Base-by-base conservation (phyloP, 192 early-diverging fungal species). In the Entomortierella parvispora region DNA sequence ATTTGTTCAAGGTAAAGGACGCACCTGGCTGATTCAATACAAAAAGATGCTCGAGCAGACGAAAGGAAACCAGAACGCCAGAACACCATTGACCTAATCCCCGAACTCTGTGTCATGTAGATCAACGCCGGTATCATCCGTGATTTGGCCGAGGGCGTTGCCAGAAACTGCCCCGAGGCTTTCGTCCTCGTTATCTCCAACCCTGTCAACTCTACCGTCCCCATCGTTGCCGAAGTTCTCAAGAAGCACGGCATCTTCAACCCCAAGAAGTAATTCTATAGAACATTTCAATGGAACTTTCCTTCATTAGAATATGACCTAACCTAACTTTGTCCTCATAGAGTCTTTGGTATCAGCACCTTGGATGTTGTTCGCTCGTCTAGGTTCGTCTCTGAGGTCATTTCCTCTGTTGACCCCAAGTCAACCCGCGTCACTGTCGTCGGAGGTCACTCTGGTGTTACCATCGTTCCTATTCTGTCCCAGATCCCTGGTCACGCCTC, bases 301-400 rank as follows among this genome's bases (percentile, higher is more conserved):
- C 23, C 23, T 18, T 58, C 50, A 47, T 47, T 52, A 11, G 46
- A 22, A 32, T 22, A 64, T 43, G 25, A 29, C 32, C 37, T 52
- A 68, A 49, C 28, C 55, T 29, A 25, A 31, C 65, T 28, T 31
- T 63, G 25, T 32, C 34, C 25, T 50, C 89, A 91, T 84, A 84
- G 74, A 71, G 83, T 99, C 63, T 98, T 98, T 80, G 98, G 98
- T 78, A 94, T 99, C 52, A 99, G 96, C 70, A 97, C 95, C 51
- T 85, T 99, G 49, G 98, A 99, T 80, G 89, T 97, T 61, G 95
- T 98, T 77, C 96, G 98, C 69, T 94, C 98, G 48, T 96, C 96
- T 63, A 92, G 93, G 77, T 99, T 99, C 71, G 90, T 97, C 54
- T 89, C 87, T 66, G 92, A 97, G 74, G 85, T 93, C 84, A 86